These are phyloP conservation scores for Hippophae gyantsensis DNA, from an alignment of 306 rosid genomes.

Conservation along the genomic window DNA sequence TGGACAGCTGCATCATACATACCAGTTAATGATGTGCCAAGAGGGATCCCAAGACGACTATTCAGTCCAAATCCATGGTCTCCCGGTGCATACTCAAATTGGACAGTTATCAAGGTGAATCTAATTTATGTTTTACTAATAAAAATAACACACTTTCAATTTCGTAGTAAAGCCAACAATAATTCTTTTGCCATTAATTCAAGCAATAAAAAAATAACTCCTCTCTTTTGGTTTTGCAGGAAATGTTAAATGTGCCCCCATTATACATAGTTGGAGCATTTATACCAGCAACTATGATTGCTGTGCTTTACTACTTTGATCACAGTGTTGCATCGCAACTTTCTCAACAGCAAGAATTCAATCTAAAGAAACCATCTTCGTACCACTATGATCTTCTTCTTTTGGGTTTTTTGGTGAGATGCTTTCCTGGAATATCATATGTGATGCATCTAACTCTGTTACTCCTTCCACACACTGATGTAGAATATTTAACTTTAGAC, in stretches of 20 bases:
- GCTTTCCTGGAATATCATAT: constrained; percentile 5
- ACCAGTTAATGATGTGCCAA: constrained; percentile 71
- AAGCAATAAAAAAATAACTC: too few species aligned
- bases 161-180: not conserved
- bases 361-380: constrained; percentile 85
- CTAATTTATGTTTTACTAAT: constrained; percentile 8
- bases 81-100: constrained; percentile 82
- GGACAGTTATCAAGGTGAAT: constrained; percentile 82
- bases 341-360: constrained; percentile 90
- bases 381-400: constrained; percentile 92
- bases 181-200: too few species aligned
- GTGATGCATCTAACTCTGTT: not conserved
- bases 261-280: constrained; percentile 84
- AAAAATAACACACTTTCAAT: not conserved
- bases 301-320: constrained; percentile 92
- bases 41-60: constrained; percentile 87
- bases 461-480: not conserved
- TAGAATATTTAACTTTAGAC: constrained; percentile 2
- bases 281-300: constrained; percentile 95
- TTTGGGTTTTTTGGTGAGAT: constrained; percentile 68
- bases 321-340: constrained; percentile 98
- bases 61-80: constrained; percentile 98
- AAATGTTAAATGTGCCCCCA: constrained; percentile 77
- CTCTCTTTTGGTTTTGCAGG: constrained; percentile 37
- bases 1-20: constrained; percentile 89